Conservation (phyloP, 805 yeast species). For the Cyberlindnera petersonii region DNA sequence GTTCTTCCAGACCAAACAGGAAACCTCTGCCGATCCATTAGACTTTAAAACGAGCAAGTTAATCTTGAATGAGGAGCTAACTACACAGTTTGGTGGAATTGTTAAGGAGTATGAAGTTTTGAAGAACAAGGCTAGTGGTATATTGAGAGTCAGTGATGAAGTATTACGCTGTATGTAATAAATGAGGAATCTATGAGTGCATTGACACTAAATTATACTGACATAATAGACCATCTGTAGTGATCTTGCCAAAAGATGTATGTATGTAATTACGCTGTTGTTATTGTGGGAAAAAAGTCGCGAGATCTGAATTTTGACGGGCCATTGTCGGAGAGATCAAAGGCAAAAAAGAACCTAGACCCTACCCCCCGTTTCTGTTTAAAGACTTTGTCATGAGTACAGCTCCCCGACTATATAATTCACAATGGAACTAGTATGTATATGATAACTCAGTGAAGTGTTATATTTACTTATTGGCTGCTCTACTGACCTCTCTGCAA, state of each 20-base stretch:
- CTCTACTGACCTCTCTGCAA: background rate
- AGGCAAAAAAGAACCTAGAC: background rate
- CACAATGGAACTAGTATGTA: constrained; percentile 17
- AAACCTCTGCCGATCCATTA: constrained; percentile 19
- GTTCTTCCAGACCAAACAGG: constrained; percentile 32
- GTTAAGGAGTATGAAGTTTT: constrained; percentile 12
- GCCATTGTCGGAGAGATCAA: too few relatives aligned
- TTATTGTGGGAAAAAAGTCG: too few relatives aligned
- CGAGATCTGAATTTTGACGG: too few relatives aligned
- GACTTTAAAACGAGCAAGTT: constrained; percentile 15
- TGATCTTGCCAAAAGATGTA: too few relatives aligned
- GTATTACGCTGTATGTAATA: constrained; percentile 4
- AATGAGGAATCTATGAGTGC: constrained; percentile 18
- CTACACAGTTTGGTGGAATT: constrained; percentile 11
- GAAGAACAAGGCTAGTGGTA: constrained; percentile 6
- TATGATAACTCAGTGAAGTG: too few relatives aligned
- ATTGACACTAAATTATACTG: constrained; percentile 16
- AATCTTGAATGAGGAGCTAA: constrained; percentile 22
- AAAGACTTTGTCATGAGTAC: too few relatives aligned
- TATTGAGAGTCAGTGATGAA: constrained; percentile 5
- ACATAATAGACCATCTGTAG: too few relatives aligned
- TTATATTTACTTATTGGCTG: too few relatives aligned
- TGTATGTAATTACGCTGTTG: too few relatives aligned
- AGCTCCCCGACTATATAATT: background rate
- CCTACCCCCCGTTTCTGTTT: too few relatives aligned